phyloP scores from a whole-genome alignment of 306 rosid genomes.

The Citrullus mucosospermus region DNA sequence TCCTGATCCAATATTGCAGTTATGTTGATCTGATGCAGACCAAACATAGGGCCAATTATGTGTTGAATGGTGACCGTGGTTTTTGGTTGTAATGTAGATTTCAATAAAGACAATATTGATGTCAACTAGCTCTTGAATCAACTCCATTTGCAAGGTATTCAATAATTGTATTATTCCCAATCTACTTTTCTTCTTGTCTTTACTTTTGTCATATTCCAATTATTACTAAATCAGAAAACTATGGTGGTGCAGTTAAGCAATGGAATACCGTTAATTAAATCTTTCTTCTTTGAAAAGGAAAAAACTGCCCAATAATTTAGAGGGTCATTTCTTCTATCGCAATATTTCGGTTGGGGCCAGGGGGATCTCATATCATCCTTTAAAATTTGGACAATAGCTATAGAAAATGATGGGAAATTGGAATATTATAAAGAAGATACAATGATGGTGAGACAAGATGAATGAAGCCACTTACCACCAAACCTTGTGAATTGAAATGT shows the following conservation, averaged over 20 bases:
- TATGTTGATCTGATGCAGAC: background rate
- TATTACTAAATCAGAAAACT: background rate
- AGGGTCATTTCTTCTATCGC: background rate
- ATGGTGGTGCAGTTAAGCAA: constrained; percentile 1
- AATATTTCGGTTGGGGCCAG: background rate
- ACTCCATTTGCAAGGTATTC: constrained; percentile 5
- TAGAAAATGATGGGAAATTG: constrained; percentile 2
- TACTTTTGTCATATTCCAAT: background rate
- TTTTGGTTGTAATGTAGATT: background rate
- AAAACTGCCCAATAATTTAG: background rate
- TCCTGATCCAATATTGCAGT: background rate
- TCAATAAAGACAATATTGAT: constrained; percentile 2
- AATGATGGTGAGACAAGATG: background rate
- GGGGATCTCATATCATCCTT: background rate
- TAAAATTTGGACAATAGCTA: background rate
- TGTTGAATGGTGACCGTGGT: background rate
- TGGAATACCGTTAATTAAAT: background rate
- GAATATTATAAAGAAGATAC: constrained; percentile 2
- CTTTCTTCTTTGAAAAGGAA: background rate
- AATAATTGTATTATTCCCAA: background rate
- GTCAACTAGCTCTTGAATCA: background rate
- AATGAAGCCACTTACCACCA: background rate
- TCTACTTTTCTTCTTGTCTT: constrained; percentile 1
- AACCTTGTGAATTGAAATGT: background rate
- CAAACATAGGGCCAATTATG: background rate